Evolutionary conservation across 1,284 basidiomycete genomes (phyloP).

Genomic region (Earliella scabrosa): DNA sequence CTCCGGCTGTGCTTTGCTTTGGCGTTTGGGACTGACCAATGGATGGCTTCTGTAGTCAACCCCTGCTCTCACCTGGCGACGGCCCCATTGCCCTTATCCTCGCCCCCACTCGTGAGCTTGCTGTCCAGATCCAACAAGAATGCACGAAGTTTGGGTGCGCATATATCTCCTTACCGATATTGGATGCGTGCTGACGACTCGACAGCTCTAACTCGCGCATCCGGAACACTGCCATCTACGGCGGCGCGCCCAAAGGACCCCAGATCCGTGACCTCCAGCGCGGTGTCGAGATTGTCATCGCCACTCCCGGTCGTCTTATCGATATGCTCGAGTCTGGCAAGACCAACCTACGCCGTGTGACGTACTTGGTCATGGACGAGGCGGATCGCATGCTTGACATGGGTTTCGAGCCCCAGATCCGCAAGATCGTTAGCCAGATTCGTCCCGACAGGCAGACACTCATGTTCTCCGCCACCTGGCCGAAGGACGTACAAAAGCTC

Average conservation of each 20-base stretch:
- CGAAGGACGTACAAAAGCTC: slow-evolving; percentile 98
- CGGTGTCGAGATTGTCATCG: slow-evolving; percentile 96
- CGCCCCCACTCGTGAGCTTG: slow-evolving; percentile 97
- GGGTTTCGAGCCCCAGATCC: slow-evolving; percentile 99
- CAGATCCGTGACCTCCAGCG: slow-evolving; percentile 98
- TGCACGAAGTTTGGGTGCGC: slow-evolving; percentile 94
- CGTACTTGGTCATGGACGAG: slow-evolving; percentile 99
- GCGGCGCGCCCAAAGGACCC: slow-evolving; percentile 97
- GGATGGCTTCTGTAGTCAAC: slow-evolving; percentile 63
- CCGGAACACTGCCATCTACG: slow-evolving; percentile 98
- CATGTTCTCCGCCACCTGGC: slow-evolving; percentile 99
- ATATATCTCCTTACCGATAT: slow-evolving; percentile 3
- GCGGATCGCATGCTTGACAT: slow-evolving; percentile 98
- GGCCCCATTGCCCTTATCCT: slow-evolving; percentile 97
- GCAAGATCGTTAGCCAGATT: slow-evolving; percentile 97
- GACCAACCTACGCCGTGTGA: slow-evolving; percentile 94
- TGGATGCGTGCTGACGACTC: slow-evolving; percentile 6
- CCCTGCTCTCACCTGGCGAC: slow-evolving; percentile 91
- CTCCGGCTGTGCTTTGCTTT: not conserved
- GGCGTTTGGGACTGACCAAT: slow-evolving; percentile 4
- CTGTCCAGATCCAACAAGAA: slow-evolving; percentile 98
- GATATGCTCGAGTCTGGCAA: slow-evolving; percentile 97
- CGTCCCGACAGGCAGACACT: slow-evolving; percentile 95
- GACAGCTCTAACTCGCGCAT: slow-evolving; percentile 89
- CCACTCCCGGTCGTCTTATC: slow-evolving; percentile 89